Conservation (phyloP, 2,329 filamentous ascomycete species). For the Helicocarpus griseus region DNA sequence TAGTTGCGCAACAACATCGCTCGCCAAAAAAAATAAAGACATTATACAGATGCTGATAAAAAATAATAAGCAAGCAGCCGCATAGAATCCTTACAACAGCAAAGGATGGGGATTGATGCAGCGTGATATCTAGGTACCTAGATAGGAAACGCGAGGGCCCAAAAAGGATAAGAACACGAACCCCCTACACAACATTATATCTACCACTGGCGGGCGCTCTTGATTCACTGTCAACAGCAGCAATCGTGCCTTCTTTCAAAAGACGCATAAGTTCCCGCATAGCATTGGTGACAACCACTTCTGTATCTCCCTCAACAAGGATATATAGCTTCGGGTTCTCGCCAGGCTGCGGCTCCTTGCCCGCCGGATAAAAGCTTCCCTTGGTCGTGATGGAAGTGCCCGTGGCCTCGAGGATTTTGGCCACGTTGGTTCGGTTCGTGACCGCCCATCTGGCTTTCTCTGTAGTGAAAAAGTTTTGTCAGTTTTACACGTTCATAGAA, state of each 20-base stretch:
- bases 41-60: not conserved
- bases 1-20: not conserved
- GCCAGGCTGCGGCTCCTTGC: constrained; percentile 66
- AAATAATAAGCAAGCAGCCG: not conserved
- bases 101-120: not conserved
- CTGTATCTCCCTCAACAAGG: constrained; percentile 92
- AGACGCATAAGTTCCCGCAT: constrained; percentile 83
- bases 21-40: not conserved
- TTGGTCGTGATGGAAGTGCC: constrained; percentile 97
- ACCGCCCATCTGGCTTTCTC: constrained; percentile 97
- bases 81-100: not conserved
- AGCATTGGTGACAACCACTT: constrained; percentile 80
- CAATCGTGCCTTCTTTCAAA: constrained; percentile 81
- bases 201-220: constrained; percentile 68
- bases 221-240: constrained; percentile 76
- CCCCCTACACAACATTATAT: constrained; percentile 66
- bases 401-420: constrained; percentile 91
- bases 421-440: constrained; percentile 95
- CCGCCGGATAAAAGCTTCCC: constrained; percentile 75
- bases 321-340: constrained; percentile 94
- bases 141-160: not conserved
- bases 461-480: constrained; percentile 19
- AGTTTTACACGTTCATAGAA: not conserved
- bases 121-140: not conserved
- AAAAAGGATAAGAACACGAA: not conserved